Evolutionary conservation across 176 grass and related monocot species (phyloP).

Genomic region (Leersia perrieri): DNA sequence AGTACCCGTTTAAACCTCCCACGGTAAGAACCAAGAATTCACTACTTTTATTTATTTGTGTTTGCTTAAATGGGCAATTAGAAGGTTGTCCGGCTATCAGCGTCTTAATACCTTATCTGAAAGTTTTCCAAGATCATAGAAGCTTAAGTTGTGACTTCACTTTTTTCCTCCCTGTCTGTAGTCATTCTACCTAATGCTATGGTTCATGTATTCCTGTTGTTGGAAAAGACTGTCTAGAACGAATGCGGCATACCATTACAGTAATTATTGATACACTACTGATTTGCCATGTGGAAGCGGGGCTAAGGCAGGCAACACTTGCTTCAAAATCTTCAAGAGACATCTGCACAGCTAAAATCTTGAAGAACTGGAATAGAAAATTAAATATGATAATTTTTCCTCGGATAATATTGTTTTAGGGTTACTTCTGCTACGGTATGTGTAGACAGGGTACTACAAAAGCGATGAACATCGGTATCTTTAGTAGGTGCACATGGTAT

Average conservation of each 20-base stretch:
- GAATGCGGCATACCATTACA: background rate
- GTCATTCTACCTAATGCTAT: constrained; percentile 6
- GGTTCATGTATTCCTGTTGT: constrained; percentile 2
- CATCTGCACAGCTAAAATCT: background rate
- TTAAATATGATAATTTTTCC: background rate
- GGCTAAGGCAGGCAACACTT: background rate
- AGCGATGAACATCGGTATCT: background rate
- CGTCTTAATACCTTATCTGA: background rate
- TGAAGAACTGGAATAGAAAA: background rate
- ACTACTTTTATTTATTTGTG: background rate
- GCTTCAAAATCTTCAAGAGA: background rate
- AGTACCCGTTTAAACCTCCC: constrained; percentile 89
- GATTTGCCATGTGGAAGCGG: background rate
- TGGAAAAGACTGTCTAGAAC: constrained; percentile 17
- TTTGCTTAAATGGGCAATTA: background rate
- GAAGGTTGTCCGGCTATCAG: background rate
- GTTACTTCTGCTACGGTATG: background rate
- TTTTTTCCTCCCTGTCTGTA: background rate
- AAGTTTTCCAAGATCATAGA: background rate
- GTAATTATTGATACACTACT: background rate
- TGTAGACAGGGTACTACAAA: constrained; percentile 9
- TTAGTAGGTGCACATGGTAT: constrained; percentile 4
- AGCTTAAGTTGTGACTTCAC: background rate
- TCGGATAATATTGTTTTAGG: background rate
- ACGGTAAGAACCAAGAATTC: constrained; percentile 48